Conservation (phyloP, 768 basidiomycete species). For the Suillus weaverae region DNA sequence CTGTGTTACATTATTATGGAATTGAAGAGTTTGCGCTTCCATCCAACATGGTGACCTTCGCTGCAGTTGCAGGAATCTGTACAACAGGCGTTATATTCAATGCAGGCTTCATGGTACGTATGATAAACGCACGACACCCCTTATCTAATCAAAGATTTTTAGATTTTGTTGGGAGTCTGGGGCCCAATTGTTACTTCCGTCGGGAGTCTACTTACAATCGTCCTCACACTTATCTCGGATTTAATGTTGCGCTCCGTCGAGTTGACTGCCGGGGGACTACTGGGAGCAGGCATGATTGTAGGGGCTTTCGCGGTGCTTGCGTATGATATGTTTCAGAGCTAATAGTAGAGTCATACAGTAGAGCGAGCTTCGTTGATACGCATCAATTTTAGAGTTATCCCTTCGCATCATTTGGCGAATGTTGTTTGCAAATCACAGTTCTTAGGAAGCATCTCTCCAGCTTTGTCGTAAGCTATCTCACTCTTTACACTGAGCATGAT, state of each 20-base stretch:
- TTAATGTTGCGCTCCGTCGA: slow-evolving; percentile 65
- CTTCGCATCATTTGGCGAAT: background rate
- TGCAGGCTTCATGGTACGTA: slow-evolving; percentile 77
- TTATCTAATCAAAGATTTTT: slow-evolving; percentile 1
- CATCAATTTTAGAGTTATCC: slow-evolving; percentile 1
- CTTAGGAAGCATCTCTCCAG: background rate
- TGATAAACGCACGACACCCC: background rate
- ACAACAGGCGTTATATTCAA: slow-evolving; percentile 77
- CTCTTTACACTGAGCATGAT: background rate
- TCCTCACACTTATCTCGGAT: slow-evolving; percentile 82
- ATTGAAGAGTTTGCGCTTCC: slow-evolving; percentile 72
- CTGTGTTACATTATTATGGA: slow-evolving; percentile 65
- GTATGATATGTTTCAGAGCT: slow-evolving; percentile 59
- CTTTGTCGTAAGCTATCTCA: background rate
- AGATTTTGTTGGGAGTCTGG: slow-evolving; percentile 84
- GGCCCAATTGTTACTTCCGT: slow-evolving; percentile 88
- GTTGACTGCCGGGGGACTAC: slow-evolving; percentile 68
- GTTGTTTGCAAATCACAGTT: background rate
- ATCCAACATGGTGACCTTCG: slow-evolving; percentile 40
- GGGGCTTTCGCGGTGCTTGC: slow-evolving; percentile 80
- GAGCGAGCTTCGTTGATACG: background rate
- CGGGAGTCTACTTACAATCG: slow-evolving; percentile 92
- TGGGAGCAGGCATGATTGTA: slow-evolving; percentile 79
- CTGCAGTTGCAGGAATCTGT: slow-evolving; percentile 68
- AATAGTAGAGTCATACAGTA: slow-evolving; percentile 4